Base-by-base conservation (phyloP, 768 basidiomycete genomes). In the Lentinus tigrinus region DNA sequence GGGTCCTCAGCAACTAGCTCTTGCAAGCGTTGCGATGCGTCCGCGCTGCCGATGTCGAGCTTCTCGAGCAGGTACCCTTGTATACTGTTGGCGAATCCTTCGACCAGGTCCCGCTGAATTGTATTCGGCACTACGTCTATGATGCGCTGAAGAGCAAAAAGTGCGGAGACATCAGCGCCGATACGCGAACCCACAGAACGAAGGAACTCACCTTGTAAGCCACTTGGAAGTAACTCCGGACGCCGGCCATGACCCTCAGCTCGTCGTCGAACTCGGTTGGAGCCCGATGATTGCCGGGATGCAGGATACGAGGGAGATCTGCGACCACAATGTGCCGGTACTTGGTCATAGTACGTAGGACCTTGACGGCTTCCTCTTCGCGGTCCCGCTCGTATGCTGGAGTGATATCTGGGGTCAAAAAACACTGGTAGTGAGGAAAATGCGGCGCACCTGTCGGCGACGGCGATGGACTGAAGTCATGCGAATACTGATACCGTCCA, bases 191-290 rank as follows among this genome's bases (percentile, higher is more conserved):
- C 70, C 19, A 56, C 82, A 84, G 74, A 81, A 80, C 70, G 75
- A 78, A 7, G 83, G 77, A 0, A 85, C 31, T 40, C 10, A 63
- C 58, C 39, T 51, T 58, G 52, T 55, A 16, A 54, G 21, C 65
- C 84, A 89, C 86, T 75, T 89, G 83, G 69, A 89, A 89, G 62
- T 89, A 89, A 0, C 82, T 85, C 9, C 85, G 74, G 4, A 88
- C 85, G 56, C 84, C 80, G 0, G 85, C 85, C 87, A 90, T 89
- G 59, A 89, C 83, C 2, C 66, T 60, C 10, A 89, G 63, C 0
- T 84, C 84, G 0, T 78, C 75, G 36, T 84, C 75, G 38, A 81
- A 76, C 7, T 23, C 36, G 16, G 39, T 44, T 13, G 8, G 14
- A 16, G 24, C 31, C 6, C 31, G 31, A 11, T 7, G 31, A 31